A percentile compares a stretch with the other conserved stretches of the same genome.
Evolutionary conservation across 495 filamentous ascomycete species (phyloP).

Genomic region (Poronia punctata): DNA sequence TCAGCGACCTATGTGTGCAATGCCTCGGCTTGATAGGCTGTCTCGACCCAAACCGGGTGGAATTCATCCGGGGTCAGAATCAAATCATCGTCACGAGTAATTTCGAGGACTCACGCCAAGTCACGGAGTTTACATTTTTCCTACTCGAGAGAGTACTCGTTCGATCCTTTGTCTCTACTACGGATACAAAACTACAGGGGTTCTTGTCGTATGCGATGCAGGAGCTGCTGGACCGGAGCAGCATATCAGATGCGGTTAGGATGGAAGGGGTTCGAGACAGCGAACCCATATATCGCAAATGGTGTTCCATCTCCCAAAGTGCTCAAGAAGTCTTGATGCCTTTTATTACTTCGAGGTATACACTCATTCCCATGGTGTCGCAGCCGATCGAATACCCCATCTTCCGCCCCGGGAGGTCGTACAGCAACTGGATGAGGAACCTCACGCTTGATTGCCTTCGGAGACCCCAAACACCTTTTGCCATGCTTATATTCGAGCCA

Average conservation of each 20-base stretch:
- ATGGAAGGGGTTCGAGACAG: conserved; percentile 29
- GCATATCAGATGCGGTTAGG: conserved; percentile 54
- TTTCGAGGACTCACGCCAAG: conserved; percentile 72
- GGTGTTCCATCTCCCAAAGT: conserved; percentile 65
- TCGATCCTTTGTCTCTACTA: conserved; percentile 81
- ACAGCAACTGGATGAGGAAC: conserved; percentile 70
- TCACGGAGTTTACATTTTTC: conserved; percentile 77
- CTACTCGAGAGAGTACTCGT: conserved; percentile 81
- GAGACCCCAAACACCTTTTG: conserved; percentile 61
- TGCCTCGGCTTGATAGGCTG: conserved; percentile 85
- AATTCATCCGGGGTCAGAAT: conserved; percentile 65
- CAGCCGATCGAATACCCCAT: conserved; percentile 64
- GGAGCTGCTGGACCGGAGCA: conserved; percentile 70
- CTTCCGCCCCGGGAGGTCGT: conserved; percentile 54
- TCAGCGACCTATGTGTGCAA: conserved; percentile 65
- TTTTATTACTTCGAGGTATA: conserved; percentile 77
- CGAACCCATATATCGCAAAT: conserved; percentile 57
- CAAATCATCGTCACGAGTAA: conserved; percentile 81
- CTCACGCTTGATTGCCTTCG: conserved; percentile 78
- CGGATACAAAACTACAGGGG: conserved; percentile 76
- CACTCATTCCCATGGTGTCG: conserved; percentile 53
- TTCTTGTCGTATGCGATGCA: conserved; percentile 93
- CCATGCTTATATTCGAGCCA: conserved; percentile 67
- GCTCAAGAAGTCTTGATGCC: conserved; percentile 75
- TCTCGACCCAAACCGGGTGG: conserved; percentile 82